Evolutionary conservation across 2,329 filamentous ascomycete genomes (phyloP).

Genomic region (Decorospora gaudefroyi): DNA sequence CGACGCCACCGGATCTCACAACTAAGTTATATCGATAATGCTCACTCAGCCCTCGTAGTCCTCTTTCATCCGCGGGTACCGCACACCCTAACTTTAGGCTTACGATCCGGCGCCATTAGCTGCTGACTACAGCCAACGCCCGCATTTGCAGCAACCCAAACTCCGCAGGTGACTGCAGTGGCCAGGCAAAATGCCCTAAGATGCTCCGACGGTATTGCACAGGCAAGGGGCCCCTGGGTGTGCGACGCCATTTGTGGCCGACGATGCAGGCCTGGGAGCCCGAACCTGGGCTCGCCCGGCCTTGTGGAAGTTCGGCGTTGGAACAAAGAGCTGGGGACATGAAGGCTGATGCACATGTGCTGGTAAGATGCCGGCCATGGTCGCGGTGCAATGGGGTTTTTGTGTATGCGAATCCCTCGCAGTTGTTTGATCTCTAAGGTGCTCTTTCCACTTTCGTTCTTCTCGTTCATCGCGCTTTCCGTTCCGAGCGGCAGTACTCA

Average conservation of each 20-base stretch:
- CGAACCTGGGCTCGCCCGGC: slow-evolving; percentile 15
- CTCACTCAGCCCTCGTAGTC: slow-evolving; percentile 18
- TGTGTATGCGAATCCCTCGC: background rate
- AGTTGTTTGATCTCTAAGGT: background rate
- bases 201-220: slow-evolving; percentile 9
- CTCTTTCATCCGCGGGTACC: slow-evolving; percentile 29
- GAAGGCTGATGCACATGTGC: slow-evolving; percentile 1
- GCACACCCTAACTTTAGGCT: slow-evolving; percentile 14
- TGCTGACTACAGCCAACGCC: slow-evolving; percentile 30
- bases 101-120: slow-evolving; percentile 22
- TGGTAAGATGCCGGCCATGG: background rate
- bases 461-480: no score
- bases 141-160: slow-evolving; percentile 14
- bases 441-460: background rate
- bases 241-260: slow-evolving; percentile 11
- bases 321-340: slow-evolving; percentile 6
- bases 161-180: slow-evolving; percentile 24
- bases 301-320: slow-evolving; percentile 15
- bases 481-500: no score
- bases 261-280: slow-evolving; percentile 26
- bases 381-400: background rate
- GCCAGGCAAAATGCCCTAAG: slow-evolving; percentile 19
- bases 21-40: slow-evolving; percentile 29
- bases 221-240: slow-evolving; percentile 18
- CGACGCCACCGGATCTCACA: slow-evolving; percentile 23